Percentiles rank a stretch among this genome's conserved stretches.
phyloP scores from a whole-genome alignment of 208 protist species.

The Leishmania tropica region DNA sequence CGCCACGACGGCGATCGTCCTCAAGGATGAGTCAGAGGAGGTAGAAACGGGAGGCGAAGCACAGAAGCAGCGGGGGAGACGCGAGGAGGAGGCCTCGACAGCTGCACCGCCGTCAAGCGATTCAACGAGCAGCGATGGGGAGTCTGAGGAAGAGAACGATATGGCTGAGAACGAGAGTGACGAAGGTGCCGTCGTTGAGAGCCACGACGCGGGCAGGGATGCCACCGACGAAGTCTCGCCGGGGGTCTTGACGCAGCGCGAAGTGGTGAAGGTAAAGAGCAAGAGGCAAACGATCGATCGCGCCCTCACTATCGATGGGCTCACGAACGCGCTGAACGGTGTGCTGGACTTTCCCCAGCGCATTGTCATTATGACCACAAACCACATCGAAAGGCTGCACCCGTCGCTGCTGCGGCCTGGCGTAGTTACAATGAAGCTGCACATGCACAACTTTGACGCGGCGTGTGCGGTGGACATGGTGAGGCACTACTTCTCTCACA shows the following conservation, averaged over 20 bases:
- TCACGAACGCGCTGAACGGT: slow-evolving; percentile 95
- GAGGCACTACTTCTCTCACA: slow-evolving; percentile 71
- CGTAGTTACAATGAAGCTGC: slow-evolving; percentile 89
- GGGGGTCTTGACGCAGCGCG: slow-evolving; percentile 12
- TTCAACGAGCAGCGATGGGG: neutral
- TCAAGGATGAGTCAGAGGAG: slow-evolving; percentile 30
- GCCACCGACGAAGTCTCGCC: neutral
- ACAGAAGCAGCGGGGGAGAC: neutral
- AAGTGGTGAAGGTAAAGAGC: slow-evolving; percentile 29
- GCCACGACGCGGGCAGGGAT: neutral
- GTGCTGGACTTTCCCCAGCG: slow-evolving; percentile 88
- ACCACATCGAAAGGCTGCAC: slow-evolving; percentile 91
- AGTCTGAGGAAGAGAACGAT: neutral
- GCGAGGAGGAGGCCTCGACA: neutral
- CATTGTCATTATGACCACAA: slow-evolving; percentile 95
- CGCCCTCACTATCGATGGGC: slow-evolving; percentile 67
- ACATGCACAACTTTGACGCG: slow-evolving; percentile 83
- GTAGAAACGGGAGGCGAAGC: neutral
- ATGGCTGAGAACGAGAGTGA: neutral
- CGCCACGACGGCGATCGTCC: slow-evolving; percentile 65
- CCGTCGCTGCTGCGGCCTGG: slow-evolving; percentile 86
- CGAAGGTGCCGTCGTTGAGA: slow-evolving; percentile 2
- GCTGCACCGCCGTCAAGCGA: neutral
- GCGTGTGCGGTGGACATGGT: slow-evolving; percentile 80
- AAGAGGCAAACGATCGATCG: slow-evolving; percentile 6